Evolutionary conservation across 2,329 filamentous ascomycete species (phyloP).

Genomic region (Zymoseptoria ardabiliae): DNA sequence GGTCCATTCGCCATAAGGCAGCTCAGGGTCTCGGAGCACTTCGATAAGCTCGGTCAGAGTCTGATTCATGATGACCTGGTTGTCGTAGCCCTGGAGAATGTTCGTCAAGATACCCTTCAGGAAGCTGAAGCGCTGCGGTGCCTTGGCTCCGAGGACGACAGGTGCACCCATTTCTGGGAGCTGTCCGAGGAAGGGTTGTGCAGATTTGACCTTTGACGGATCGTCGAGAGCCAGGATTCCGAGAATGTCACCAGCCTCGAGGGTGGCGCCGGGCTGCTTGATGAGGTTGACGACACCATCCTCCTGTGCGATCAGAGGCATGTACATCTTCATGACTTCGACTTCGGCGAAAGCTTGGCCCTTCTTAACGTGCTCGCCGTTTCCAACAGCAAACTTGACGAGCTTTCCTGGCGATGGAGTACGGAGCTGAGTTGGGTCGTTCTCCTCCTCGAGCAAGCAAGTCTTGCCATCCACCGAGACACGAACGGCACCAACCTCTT

Average conservation of each 20-base stretch:
- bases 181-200: conserved; percentile 85
- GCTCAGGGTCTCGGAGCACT: conserved; percentile 78
- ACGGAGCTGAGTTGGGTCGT: conserved; percentile 93
- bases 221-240: conserved; percentile 94
- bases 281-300: conserved; percentile 96
- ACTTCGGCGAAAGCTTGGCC: conserved; percentile 94
- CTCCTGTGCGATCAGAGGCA: conserved; percentile 91
- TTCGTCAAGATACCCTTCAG: conserved; percentile 72
- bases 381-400: conserved; percentile 95
- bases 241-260: conserved; percentile 97
- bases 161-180: conserved; percentile 81
- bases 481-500: conserved; percentile 91
- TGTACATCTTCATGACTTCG: conserved; percentile 99
- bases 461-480: conserved; percentile 97
- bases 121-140: conserved; percentile 76
- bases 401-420: conserved; percentile 95
- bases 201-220: conserved; percentile 91
- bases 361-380: conserved; percentile 84
- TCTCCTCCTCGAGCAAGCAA: conserved; percentile 95
- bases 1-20: conserved; percentile 95
- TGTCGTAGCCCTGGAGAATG: conserved; percentile 90
- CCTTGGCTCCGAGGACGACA: conserved; percentile 82
- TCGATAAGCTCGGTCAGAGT: conserved; percentile 85
- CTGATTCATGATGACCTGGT: conserved; percentile 87
- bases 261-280: conserved; percentile 96